Conservation (phyloP, 495 filamentous ascomycete genomes). For the Aspergillus bridgeri region DNA sequence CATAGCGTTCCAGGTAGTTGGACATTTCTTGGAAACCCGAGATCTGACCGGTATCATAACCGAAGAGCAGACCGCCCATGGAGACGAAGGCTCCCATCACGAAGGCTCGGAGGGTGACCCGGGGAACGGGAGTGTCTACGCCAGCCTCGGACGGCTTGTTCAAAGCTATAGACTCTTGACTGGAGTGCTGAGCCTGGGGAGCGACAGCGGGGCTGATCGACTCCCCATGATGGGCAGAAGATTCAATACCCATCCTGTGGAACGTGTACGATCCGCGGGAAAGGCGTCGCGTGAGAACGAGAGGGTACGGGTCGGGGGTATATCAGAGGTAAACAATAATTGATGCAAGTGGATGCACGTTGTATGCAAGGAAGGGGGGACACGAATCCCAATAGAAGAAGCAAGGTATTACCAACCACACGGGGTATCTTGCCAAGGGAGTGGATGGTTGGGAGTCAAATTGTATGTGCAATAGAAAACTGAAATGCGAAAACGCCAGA, state of each 20-base stretch:
- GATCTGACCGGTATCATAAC: conserved; percentile 51
- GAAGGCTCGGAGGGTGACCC: conserved; percentile 43
- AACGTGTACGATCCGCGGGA: neutral
- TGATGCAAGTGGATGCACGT: neutral
- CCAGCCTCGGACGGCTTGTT: conserved; percentile 26
- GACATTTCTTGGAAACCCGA: conserved; percentile 60
- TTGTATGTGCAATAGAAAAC: neutral
- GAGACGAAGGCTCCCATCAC: conserved; percentile 55
- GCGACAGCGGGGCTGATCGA: conserved; percentile 31
- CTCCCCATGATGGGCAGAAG: conserved; percentile 37
- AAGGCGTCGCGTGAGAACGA: neutral
- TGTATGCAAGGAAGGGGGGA: neutral
- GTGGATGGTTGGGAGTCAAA: neutral
- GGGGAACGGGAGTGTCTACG: conserved; percentile 39
- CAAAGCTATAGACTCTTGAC: conserved; percentile 18
- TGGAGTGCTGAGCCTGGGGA: conserved; percentile 24
- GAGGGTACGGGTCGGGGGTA: neutral
- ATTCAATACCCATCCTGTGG: conserved; percentile 33
- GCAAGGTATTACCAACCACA: neutral
- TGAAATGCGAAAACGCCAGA: neutral
- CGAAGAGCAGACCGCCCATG: conserved; percentile 66
- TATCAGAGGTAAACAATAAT: neutral
- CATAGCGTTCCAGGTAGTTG: conserved; percentile 47
- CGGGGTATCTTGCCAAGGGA: neutral
- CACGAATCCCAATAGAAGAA: neutral